Conservation (phyloP, 106 monocot species). For the Gastrodia elata region DNA sequence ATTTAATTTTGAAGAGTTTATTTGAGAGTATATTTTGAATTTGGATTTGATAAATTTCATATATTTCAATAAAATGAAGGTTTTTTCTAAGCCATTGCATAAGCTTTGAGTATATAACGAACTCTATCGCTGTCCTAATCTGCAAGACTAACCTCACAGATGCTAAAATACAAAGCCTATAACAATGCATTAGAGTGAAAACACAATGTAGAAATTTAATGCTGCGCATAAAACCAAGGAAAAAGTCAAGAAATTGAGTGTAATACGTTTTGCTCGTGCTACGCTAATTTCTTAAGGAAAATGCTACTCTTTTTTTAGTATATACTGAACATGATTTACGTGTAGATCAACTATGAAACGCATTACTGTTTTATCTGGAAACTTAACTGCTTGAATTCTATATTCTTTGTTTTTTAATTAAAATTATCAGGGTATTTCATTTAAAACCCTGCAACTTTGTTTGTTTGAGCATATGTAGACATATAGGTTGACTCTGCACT, state of each 20-base stretch:
- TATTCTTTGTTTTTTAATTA: conserved; percentile 1
- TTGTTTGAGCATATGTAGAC: background rate
- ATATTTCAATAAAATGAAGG: no score
- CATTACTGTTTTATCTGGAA: background rate
- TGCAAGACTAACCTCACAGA: no score
- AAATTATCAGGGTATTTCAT: conserved; percentile 1
- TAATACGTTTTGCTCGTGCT: background rate
- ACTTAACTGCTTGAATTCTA: background rate
- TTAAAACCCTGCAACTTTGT: background rate
- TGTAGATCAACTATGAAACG: background rate
- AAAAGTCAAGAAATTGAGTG: background rate
- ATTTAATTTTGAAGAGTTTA: no score
- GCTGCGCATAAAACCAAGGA: background rate
- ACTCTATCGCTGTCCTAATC: no score
- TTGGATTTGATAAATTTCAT: no score
- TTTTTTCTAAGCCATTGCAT: no score
- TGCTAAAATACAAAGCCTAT: no score
- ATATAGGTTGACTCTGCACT: background rate
- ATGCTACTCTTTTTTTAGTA: background rate
- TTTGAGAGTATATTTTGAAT: no score
- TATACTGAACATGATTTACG: background rate
- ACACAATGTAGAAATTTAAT: background rate
- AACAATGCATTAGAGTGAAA: background rate
- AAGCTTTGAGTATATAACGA: no score
- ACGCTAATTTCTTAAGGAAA: background rate